Evolutionary conservation across 2,329 filamentous ascomycete species (phyloP).

Genomic region (Calonectria multiphialidica): DNA sequence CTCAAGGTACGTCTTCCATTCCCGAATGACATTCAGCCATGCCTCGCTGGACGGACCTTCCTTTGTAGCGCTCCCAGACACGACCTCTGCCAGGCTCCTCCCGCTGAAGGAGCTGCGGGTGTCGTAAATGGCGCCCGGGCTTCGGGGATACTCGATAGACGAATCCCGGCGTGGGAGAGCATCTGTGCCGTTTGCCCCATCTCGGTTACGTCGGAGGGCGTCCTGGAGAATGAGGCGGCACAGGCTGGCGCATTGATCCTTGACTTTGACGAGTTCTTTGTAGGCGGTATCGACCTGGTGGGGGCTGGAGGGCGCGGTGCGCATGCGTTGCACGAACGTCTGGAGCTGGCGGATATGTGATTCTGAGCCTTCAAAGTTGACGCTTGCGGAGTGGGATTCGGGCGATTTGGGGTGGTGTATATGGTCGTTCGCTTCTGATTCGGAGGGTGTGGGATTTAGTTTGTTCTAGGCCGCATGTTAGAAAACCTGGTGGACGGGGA

Average conservation of each 20-base stretch:
- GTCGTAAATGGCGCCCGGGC: constrained; percentile 46
- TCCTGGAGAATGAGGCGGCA: constrained; percentile 56
- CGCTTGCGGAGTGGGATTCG: constrained; percentile 40
- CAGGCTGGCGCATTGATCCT: constrained; percentile 54
- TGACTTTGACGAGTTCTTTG: constrained; percentile 57
- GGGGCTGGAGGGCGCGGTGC: constrained; percentile 46
- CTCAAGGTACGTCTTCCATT: constrained; percentile 59
- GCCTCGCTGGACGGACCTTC: constrained; percentile 44
- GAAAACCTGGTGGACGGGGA: not conserved
- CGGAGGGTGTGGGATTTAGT: constrained; percentile 25
- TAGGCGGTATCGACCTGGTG: constrained; percentile 58
- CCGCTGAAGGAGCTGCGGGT: constrained; percentile 54
- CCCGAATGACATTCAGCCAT: constrained; percentile 55
- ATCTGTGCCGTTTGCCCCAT: constrained; percentile 37
- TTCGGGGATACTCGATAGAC: constrained; percentile 47
- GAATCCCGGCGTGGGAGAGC: constrained; percentile 43
- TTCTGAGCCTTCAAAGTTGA: constrained; percentile 46
- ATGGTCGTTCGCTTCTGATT: constrained; percentile 44
- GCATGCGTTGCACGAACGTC: constrained; percentile 50
- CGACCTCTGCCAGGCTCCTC: constrained; percentile 49
- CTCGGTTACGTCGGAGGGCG: constrained; percentile 48
- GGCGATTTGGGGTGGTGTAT: constrained; percentile 40
- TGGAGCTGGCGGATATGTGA: constrained; percentile 51
- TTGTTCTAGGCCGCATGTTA: constrained; percentile 2
- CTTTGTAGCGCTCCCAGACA: constrained; percentile 41